Evolutionary conservation across 169 alveolate species (phyloP).

Genomic region (Plasmodium relictum): DNA sequence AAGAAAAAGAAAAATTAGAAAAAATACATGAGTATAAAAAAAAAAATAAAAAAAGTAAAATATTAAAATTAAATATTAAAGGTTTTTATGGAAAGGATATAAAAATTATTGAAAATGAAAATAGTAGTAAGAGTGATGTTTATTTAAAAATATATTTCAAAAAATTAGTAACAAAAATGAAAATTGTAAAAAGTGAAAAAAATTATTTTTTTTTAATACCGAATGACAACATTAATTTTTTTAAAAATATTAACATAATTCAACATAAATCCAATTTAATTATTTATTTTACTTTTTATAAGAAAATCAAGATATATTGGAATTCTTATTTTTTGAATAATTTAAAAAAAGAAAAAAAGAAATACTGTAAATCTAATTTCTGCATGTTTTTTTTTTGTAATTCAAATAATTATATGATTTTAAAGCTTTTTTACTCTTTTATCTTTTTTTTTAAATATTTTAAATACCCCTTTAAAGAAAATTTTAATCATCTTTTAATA

Average conservation of each 20-base stretch:
- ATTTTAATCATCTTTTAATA: slow-evolving; percentile 1
- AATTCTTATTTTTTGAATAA: background rate
- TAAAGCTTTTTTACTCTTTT: slow-evolving; percentile 37
- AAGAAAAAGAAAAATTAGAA: background rate
- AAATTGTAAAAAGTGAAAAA: slow-evolving; percentile 23
- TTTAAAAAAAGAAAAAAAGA: slow-evolving; percentile 8
- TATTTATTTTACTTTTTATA: slow-evolving; percentile 18
- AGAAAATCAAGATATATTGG: slow-evolving; percentile 18
- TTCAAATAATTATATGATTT: slow-evolving; percentile 37
- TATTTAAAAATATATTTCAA: slow-evolving; percentile 34
- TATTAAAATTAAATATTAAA: slow-evolving; percentile 24
- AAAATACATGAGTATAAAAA: background rate
- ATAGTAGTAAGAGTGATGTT: background rate
- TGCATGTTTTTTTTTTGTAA: slow-evolving; percentile 62
- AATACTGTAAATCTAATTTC: slow-evolving; percentile 1
- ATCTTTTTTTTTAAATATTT: slow-evolving; percentile 50
- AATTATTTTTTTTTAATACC: slow-evolving; percentile 20
- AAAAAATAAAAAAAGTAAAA: background rate
- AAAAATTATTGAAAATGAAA: background rate
- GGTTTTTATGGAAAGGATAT: slow-evolving; percentile 36
- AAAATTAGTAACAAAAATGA: slow-evolving; percentile 27
- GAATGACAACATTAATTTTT: slow-evolving; percentile 39
- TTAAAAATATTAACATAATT: slow-evolving; percentile 36
- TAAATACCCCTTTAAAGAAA: slow-evolving; percentile 27
- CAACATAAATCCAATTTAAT: slow-evolving; percentile 25